phyloP scores from a whole-genome alignment of 2,329 filamentous ascomycete species.

The Lachnellula cervina region DNA sequence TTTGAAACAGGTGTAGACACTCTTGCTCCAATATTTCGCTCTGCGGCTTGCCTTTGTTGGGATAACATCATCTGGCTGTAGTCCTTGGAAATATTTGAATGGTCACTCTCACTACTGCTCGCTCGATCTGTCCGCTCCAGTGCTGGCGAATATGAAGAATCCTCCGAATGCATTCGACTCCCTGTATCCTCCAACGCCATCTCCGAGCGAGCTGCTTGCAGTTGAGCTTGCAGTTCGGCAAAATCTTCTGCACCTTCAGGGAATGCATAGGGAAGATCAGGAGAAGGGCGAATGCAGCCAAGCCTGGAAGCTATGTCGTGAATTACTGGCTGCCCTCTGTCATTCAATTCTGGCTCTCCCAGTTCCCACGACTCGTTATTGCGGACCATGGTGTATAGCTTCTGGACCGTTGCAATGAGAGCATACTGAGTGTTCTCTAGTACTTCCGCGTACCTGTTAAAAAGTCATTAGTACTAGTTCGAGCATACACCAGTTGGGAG shows the following conservation, averaged over 20 bases:
- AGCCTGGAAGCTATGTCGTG: constrained; percentile 62
- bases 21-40: neutral
- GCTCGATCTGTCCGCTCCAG: constrained; percentile 22
- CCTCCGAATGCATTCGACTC: constrained; percentile 18
- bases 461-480: neutral
- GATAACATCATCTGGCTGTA: constrained; percentile 22
- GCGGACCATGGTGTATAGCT: constrained; percentile 60
- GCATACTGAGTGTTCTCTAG: constrained; percentile 62
- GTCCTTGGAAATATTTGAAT: constrained; percentile 23
- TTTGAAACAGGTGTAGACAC: constrained; percentile 1
- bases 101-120: constrained; percentile 27
- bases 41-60: constrained; percentile 15
- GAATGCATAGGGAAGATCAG: constrained; percentile 54
- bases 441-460: constrained; percentile 55
- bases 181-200: constrained; percentile 16
- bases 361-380: constrained; percentile 55
- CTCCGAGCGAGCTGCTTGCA: constrained; percentile 35
- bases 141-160: constrained; percentile 20
- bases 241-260: constrained; percentile 58
- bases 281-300: constrained; percentile 58
- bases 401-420: constrained; percentile 59
- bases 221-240: constrained; percentile 50
- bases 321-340: constrained; percentile 57
- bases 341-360: constrained; percentile 60
- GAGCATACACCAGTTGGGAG: neutral